Base-by-base conservation (phyloP, 495 filamentous ascomycete species). In the Xylaria acuta region DNA sequence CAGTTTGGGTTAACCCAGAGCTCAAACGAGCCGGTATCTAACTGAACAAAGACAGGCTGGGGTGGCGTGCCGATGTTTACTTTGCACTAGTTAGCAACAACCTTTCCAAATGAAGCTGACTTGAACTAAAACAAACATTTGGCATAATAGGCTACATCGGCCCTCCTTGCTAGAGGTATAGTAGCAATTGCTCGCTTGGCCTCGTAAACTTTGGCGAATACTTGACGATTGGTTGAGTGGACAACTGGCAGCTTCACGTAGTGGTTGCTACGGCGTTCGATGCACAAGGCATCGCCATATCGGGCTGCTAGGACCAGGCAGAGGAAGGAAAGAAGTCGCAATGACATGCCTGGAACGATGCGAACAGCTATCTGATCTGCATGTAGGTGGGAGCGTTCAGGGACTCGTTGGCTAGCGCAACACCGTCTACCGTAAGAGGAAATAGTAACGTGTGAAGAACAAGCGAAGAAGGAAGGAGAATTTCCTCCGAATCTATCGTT, bases 1-100 rank as follows among this genome's bases (percentile, higher is more conserved):
- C 84, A 86, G 72, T 84, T 80, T 0, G 84, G 84, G 71, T 86
- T 86, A 30, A 86, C 84, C 84, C 84, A 86, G 8, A 86, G 76
- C 75, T 86, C 84, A 73, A 86, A 86, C 12, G 84, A 86, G 32
- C 84, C 84, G 6, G 84, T 86, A 70, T 86, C 84, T 53, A 86
- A 70, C 75, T 86, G 84, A 8, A 84, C 83, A 73, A 78, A 86
- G 18, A 84, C 80, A 16, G 80, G 75, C 64, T 86, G 84, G 16
- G 83, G 77, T 40, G 84, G 84, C 16, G 83, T 85, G 41, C 84
- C 84, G 38, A 86, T 85, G 63, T 85, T 81, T 72, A 86, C 83
- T 85, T 73, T 36, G 45, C 36, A 18, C 22, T 20, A 41, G 71
- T 82, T 72, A 81, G 79, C 56, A 38, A 43, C 2, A 41, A 58